Evolutionary conservation across 345 rosid genomes (phyloP).

Genomic region (Acer negundo): DNA sequence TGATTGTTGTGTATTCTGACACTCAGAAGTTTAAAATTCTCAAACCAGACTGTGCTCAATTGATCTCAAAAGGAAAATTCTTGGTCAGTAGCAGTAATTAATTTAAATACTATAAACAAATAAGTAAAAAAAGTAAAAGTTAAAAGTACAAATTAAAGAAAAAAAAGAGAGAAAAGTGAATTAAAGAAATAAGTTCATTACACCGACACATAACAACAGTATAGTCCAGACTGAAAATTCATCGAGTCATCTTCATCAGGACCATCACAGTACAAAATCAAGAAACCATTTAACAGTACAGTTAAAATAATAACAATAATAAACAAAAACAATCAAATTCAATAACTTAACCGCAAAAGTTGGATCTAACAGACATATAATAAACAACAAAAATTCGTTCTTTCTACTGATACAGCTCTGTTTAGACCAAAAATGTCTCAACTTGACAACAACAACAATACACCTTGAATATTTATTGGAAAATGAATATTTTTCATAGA

Average conservation of each 20-base stretch:
- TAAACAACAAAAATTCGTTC: neutral
- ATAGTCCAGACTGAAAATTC: conserved; percentile 10
- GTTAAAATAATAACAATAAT: neutral
- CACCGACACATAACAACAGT: neutral
- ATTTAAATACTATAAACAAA: conserved; percentile 2
- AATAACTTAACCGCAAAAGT: conserved; percentile 10
- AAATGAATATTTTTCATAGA: conserved; percentile 29
- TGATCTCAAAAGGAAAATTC: neutral
- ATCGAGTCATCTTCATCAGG: neutral
- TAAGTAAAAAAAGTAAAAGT: conserved; percentile 10
- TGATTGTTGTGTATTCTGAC: no score
- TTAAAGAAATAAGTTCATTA: conserved; percentile 36
- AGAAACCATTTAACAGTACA: neutral
- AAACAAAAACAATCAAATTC: neutral
- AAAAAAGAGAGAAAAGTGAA: conserved; percentile 10
- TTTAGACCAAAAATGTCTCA: conserved; percentile 1
- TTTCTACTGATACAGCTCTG: neutral
- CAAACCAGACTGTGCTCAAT: neutral
- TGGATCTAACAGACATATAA: conserved; percentile 27
- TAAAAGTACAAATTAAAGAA: conserved; percentile 17
- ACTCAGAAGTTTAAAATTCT: neutral
- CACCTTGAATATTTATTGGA: neutral
- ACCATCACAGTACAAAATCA: conserved; percentile 5
- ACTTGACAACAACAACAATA: neutral
- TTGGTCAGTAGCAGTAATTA: neutral